Evolutionary conservation across 139 green algal genomes (phyloP), one percentile per base, ranked within the genome.

Genomic region (Chlorella sp.): DNA sequence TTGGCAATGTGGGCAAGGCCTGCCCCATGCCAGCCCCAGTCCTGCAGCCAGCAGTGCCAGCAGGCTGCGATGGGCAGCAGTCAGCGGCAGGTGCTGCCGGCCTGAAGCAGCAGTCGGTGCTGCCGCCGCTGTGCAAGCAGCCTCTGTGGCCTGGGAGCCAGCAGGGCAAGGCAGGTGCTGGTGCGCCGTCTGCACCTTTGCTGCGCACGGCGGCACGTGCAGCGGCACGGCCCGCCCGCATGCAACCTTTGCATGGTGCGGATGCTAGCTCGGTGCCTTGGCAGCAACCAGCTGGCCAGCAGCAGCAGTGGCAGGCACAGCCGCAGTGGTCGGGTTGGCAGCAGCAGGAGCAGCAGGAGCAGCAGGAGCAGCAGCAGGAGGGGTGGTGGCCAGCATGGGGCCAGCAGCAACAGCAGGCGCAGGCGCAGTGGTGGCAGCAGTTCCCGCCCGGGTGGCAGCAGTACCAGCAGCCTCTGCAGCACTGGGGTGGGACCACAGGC

Each of bases 201-300:
- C 75, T 81, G 75, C 56, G 55, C 3, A 81, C 75, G 34, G 75
- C 75, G 5, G 75, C 56, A 1, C 30, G 75, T 36, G 75, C 75
- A 16, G 75, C 34, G 1, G 75, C 56, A 36, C 55, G 73, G n/a
- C n/a, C 47, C 25, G 9, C 16, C 0, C 28, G 23, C 17, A 28
- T 64, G 73, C 36, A 64, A 28, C 38, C 23, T 5, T 3, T 28
- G 11, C 47, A 70, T 0, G 51, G 20, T 30, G 55, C 32, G 20
- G 15, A 12, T 36, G n/a, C 32, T 44, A 16, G 36, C 20, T 56
- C 28, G 28, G n/a, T n/a, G n/a, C n/a, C n/a, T n/a, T 36, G 18
- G 32, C 65, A 72, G 32, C 65, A 71, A 28, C 38, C 20, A 1
- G 38, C 23, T 1, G 20, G 64, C 64, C 34, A 34, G 20, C 70